Conservation (phyloP, 345 rosid species). For the Citrus maxima region DNA sequence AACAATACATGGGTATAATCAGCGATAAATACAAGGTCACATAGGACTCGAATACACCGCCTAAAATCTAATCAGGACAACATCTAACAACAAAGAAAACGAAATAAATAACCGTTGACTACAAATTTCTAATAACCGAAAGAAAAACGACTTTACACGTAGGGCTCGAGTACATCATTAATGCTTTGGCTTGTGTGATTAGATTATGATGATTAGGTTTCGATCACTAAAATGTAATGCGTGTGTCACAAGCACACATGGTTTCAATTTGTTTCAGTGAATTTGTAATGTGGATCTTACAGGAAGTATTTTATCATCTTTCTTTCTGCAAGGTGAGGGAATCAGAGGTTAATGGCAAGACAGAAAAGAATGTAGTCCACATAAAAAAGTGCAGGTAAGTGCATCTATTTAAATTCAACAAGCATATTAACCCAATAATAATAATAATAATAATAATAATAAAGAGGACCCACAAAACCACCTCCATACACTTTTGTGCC, state of each 20-base stretch:
- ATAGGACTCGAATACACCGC: too few relatives aligned
- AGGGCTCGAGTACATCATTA: not conserved
- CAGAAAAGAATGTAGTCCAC: constrained; percentile 77
- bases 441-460: too few relatives aligned
- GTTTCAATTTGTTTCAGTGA: not conserved
- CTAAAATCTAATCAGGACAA: too few relatives aligned
- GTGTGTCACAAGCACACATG: not conserved
- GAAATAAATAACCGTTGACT: not conserved
- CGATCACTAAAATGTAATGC: not conserved
- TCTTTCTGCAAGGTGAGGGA: constrained; percentile 55
- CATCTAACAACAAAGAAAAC: too few relatives aligned
- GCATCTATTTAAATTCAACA: constrained; percentile 10
- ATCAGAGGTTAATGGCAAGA: constrained; percentile 68
- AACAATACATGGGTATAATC: too few relatives aligned
- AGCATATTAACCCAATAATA: not conserved
- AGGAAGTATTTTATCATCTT: not conserved
- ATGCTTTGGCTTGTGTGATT: not conserved
- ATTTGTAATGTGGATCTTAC: constrained; percentile 2
- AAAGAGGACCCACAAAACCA: constrained; percentile 28
- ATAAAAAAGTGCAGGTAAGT: constrained; percentile 86
- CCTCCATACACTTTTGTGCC: constrained; percentile 25
- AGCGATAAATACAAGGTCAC: too few relatives aligned
- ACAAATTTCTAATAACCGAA: too few relatives aligned
- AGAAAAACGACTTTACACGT: not conserved
- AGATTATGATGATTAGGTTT: not conserved